Evolutionary conservation across 371 early-diverging fungal species (phyloP), one percentile per base, ranked within the genome.

Genomic region (Actinomucor elegans): DNA sequence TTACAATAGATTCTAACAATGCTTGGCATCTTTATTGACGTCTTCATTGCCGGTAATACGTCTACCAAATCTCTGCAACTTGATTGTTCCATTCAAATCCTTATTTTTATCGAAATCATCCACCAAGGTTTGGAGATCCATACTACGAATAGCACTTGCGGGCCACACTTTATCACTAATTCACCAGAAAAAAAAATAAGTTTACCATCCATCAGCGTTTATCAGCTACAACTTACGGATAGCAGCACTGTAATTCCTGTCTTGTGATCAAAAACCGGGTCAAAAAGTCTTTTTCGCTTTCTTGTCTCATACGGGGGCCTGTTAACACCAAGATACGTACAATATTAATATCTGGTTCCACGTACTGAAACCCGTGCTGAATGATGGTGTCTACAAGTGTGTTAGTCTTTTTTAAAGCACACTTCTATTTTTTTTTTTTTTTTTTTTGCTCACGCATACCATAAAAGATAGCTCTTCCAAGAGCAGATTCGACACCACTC

Each of bases 381-480:
- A 75, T 70, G 20, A 71, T 57, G 4, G 71, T 68, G 40, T 75
- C 73, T 72, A 51, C 0, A 18, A 37, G n/a, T n/a, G n/a, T n/a
- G n/a, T n/a, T n/a, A n/a, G n/a, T n/a, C n/a, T n/a, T n/a, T n/a
- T n/a, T n/a, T n/a, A n/a, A n/a, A n/a, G n/a, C n/a, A n/a, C n/a
- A n/a, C n/a, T n/a, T n/a, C n/a, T n/a, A n/a, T n/a, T n/a, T n/a
- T n/a, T n/a, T n/a, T n/a, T n/a, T 21, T 18, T 5, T 11, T 17
- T 7, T 20, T 21, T 8, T 38, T 10, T 20, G 11, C 26, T 10
- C 4, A 12, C 21, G 5, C 15, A 29, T 64, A 66, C 73, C 75
- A 47, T 75, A 75, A 36, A 75, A 75, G 12, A 75, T 71, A n/a
- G 71, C 64, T 50, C 53, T 60, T 15, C 75, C 71, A 29, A 75